Evolutionary conservation across 163 green algal genomes (phyloP).

Genomic region (Chlorella variabilis): DNA sequence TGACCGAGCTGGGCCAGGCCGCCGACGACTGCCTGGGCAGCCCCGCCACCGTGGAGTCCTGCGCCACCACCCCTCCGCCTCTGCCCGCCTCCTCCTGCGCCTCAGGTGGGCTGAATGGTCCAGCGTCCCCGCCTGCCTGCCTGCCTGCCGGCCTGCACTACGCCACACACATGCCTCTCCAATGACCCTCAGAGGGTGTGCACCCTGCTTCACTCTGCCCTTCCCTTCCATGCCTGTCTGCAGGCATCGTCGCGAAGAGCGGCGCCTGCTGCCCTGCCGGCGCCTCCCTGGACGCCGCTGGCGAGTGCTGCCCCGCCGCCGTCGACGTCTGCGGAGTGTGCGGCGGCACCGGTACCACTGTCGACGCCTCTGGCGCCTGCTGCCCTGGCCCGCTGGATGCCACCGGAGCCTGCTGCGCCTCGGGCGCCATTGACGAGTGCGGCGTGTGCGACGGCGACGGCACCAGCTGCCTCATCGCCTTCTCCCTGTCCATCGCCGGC

Average conservation of each 20-base stretch:
- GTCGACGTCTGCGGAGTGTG: slow-evolving; percentile 58
- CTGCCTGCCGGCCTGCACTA: too few species aligned
- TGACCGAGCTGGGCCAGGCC: background rate
- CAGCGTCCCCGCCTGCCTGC: too few species aligned
- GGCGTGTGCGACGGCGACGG: slow-evolving; percentile 71
- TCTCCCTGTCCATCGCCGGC: background rate
- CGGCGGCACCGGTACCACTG: slow-evolving; percentile 29
- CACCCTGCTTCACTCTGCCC: too few species aligned
- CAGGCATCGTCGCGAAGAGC: background rate
- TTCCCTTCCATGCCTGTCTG: too few species aligned
- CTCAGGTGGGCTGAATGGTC: too few species aligned
- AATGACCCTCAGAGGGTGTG: too few species aligned
- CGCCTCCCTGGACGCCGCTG: slow-evolving; percentile 34
- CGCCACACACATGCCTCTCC: too few species aligned
- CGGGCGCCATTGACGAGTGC: slow-evolving; percentile 60
- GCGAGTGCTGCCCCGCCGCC: slow-evolving; percentile 47
- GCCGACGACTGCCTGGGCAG: background rate
- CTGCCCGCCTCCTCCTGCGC: too few species aligned
- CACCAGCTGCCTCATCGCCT: slow-evolving; percentile 46
- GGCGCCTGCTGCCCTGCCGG: background rate
- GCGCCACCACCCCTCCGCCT: too few species aligned
- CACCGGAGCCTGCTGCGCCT: slow-evolving; percentile 57
- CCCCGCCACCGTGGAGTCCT: too few species aligned
- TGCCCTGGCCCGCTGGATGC: slow-evolving; percentile 57
- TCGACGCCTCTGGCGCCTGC: slow-evolving; percentile 47